Evolutionary conservation across 2,329 filamentous ascomycete species (phyloP), one percentile per base, ranked within the genome.

Genomic region (Botrytis aclada): DNA sequence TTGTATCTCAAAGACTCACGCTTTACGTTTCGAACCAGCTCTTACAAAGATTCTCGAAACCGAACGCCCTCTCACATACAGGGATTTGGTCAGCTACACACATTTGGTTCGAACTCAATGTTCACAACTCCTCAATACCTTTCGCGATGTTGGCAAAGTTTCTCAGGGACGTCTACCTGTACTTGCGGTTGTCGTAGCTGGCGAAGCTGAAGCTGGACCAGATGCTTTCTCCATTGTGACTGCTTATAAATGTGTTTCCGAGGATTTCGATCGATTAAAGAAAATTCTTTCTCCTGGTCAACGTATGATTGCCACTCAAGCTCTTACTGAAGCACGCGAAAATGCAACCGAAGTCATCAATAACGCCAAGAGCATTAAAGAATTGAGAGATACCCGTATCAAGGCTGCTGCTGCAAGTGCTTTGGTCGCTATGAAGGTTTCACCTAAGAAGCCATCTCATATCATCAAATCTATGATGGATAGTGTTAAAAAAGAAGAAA

Each of bases 401-500:
- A 91, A 90, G 80, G 93, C 96, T 25, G 92, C 93, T 10, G 93
- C 94, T 32, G 94, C 95, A 18, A 94, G 93, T 76, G 95, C 95
- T 18, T 84, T 98, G 72, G 92, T 99, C 66, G 92, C 94, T n/a
- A 90, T 98, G 83, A 89, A 90, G 73, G 87, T 92, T 43, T 87
- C 98, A 16, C 95, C 97, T 0, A 98, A 97, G 88, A 98, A 97
- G 81, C 94, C 95, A 16, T 94, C 93, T 75, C 89, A 91, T 29
- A 89, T 97, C 20, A 99, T 99, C 83, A 98, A 97, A 83, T 93
- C 91, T 3, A 93, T 99, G 82, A 99, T 99, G 96, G 96, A 99
- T 81, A 98, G 95, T 79, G 89, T 99, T 80, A 99, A 98, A 83
- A 91, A 90, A 54, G 97, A 99, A 81, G 96, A 98, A 78, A 98